These are phyloP conservation scores for Rhodamnia rubescens DNA, from an alignment of 345 rosid genomes.

Conservation along the genomic window DNA sequence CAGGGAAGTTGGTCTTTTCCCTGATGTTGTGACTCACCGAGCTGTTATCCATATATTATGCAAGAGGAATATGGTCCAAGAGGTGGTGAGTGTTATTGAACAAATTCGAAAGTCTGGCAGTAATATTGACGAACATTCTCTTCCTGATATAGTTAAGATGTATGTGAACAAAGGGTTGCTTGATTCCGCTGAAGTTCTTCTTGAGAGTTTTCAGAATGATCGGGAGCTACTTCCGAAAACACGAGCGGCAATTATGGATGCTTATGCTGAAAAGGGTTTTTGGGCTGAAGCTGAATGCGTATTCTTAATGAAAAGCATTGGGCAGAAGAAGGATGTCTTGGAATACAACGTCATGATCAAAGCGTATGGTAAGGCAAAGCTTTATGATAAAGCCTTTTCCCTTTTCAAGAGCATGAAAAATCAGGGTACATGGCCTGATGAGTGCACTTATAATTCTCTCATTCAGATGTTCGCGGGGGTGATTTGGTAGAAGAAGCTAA, in stretches of 20 bases:
- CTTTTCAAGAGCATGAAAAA: constrained; percentile 75
- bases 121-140: constrained; percentile 59
- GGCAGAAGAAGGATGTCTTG: constrained; percentile 45
- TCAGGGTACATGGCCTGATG: constrained; percentile 85
- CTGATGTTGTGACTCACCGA: constrained; percentile 62
- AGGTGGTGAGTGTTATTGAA: constrained; percentile 46
- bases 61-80: constrained; percentile 55
- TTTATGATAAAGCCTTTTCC: constrained; percentile 73
- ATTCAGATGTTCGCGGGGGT: constrained; percentile 77
- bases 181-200: constrained; percentile 35
- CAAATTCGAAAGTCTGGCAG: constrained; percentile 46
- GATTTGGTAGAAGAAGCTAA: constrained; percentile 62
- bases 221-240: constrained; percentile 41
- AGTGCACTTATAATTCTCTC: constrained; percentile 70
- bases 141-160: constrained; percentile 66
- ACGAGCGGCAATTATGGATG: constrained; percentile 62
- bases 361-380: constrained; percentile 79
- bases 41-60: constrained; percentile 66
- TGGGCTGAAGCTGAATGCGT: constrained; percentile 78
- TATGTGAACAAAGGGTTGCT: constrained; percentile 44
- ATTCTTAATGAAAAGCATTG: constrained; percentile 40
- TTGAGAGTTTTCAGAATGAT: constrained; percentile 34
- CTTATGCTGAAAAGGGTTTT: constrained; percentile 66
- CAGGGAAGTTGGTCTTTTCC: constrained; percentile 63
- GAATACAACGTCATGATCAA: constrained; percentile 86